A percentile compares a stretch with the other conserved stretches of the same genome.
phyloP scores from a whole-genome alignment of 306 rosid species.

The Trifolium repens region DNA sequence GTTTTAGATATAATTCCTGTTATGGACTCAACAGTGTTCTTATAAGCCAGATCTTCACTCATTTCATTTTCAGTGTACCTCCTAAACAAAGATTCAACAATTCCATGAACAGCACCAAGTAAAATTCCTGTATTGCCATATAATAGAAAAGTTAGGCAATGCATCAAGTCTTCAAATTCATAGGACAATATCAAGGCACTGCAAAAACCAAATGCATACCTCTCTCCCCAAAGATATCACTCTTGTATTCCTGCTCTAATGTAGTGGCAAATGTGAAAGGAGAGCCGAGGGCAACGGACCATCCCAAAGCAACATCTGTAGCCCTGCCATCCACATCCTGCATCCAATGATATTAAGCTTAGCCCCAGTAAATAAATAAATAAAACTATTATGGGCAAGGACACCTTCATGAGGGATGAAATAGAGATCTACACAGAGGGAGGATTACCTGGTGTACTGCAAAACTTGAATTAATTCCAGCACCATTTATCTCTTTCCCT shows the following conservation, averaged over 20 bases:
- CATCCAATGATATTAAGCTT: constrained; percentile 20
- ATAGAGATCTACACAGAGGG: background rate
- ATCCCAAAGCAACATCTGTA: constrained; percentile 91
- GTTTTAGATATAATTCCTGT: constrained; percentile 86
- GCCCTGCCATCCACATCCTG: constrained; percentile 99
- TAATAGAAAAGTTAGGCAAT: constrained; percentile 41
- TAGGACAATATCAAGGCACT: background rate
- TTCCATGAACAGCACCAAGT: constrained; percentile 98
- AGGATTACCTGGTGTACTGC: constrained; percentile 86
- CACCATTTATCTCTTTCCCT: constrained; percentile 96
- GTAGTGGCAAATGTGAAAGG: constrained; percentile 97
- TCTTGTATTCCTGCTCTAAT: constrained; percentile 90
- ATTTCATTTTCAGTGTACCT: constrained; percentile 91
- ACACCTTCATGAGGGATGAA: background rate
- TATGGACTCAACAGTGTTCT: constrained; percentile 89
- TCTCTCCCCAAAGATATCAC: constrained; percentile 98
- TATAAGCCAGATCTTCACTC: constrained; percentile 88
- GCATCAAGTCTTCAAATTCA: background rate
- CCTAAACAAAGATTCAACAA: constrained; percentile 92
- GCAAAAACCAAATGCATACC: constrained; percentile 50
- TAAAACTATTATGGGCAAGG: background rate
- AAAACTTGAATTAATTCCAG: constrained; percentile 96
- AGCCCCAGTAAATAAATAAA: constrained; percentile 12
- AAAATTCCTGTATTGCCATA: constrained; percentile 71
- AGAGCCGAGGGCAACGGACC: constrained; percentile 99